Evolutionary conservation across 2,329 filamentous ascomycete species (phyloP), one percentile per base, ranked within the genome.

Genomic region (Elsinoe arachidis): DNA sequence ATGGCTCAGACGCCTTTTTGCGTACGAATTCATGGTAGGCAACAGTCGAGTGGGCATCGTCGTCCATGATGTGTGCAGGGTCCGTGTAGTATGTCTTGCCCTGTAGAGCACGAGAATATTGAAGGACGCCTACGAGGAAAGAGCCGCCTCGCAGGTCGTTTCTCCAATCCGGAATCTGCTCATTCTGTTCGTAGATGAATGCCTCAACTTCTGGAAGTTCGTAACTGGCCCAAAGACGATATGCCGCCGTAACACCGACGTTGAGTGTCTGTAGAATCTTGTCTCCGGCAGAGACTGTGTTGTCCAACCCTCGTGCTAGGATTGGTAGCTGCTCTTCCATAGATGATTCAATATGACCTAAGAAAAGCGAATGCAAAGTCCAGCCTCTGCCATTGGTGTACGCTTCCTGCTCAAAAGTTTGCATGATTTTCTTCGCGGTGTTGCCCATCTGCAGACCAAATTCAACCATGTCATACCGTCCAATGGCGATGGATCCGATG

Each of bases 111-210:
- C 86, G 80, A 53, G 79, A 80, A 21, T 81, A 78, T 67, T 91
- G 87, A 52, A 85, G 75, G 2, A 85, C 76, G 2, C 80, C 78
- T 59, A 87, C 80, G 5, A 91, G 73, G 54, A 90, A 74, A 0
- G 83, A 82, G 2, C 88, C 88, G 14, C 88, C 88, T 58, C 86
- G 78, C 1, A 85, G 79, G 64, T 90, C 87, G 44, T 78, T 74
- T 47, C 83, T 76, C 87, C 87, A 91, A 52, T 85, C 82, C 1
- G 82, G 81, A 58, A 88, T 81, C 61, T 90, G 87, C 60, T 90
- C 81, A 60, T 84, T 86, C n/a, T 83, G 80, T 60, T 85, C 88
- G 49, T 83, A 79, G 63, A 85, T 86, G 66, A 83, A 88, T 0
- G 79, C 78, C 67, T 90, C 87, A 0, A 90, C 73, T 57, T 91